Base-by-base conservation (phyloP, 1,139 yeast species). In the Petasospora fabianii region DNA sequence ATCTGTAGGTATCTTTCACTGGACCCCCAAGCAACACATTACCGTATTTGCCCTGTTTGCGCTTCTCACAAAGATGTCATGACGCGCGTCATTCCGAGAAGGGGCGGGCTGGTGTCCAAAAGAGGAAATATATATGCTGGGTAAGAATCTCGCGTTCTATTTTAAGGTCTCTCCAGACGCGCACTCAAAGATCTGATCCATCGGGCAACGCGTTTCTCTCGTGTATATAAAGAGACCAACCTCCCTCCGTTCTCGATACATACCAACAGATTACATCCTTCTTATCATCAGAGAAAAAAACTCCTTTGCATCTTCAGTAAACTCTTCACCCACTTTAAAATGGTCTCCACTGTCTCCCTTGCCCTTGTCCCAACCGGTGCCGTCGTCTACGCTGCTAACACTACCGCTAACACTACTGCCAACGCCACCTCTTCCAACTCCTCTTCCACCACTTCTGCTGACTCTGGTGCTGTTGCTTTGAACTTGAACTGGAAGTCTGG, bases 361-460 rank as follows among this genome's bases (percentile, higher is more conserved):
- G 31, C 41, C 33, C 43, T 49, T 34, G 55, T 50, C 40, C 55
- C 55, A 48, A 44, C 47, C 32, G 41, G 42, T 39, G 58, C 56
- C 37, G 59, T 53, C 37, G 53, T 49, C 39, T 52, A 50, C 44
- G 53, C 53, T 40, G 55, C 54, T 24, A 36, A 35, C 41, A 36
- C 37, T 30, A 8, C 44, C 14, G 55, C 54, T 24, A 36, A 35
- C 41, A 36, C 37, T 30, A 8, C 44, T n/a, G 18, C 45, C 26
- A 46, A 34, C 47, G n/a, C n/a, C n/a, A 56, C 54, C 33, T 50
- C 46, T 38, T 31, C 22, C 33, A 18, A 41, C 27, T 12, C 35
- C 7, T 17, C 52, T 16, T 29, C 41, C 16, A 34, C 48, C 10
- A 27, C 49, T 11, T 15, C 49, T 4, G 22, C 50, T 14, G 30